phyloP scores from a whole-genome alignment of 1,284 basidiomycete genomes.

The Jaminaea rosea region DNA sequence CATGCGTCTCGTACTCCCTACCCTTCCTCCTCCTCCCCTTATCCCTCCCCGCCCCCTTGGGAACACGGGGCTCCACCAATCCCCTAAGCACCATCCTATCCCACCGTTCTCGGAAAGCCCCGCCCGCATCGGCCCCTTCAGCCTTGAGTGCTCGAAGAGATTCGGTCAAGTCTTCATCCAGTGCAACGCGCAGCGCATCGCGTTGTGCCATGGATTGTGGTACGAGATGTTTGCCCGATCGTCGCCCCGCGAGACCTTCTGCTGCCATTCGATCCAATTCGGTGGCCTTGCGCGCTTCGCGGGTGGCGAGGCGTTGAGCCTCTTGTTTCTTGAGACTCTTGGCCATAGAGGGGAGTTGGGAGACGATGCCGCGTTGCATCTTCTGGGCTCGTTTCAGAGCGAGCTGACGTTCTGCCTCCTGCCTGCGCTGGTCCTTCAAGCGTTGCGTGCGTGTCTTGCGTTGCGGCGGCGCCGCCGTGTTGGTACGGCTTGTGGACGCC shows the following conservation, averaged over 20 bases:
- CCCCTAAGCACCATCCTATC: constrained; percentile 4
- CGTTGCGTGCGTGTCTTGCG: constrained; percentile 8
- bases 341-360: background rate
- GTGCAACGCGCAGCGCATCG: constrained; percentile 2
- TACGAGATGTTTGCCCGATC: constrained; percentile 4
- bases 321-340: constrained; percentile 1
- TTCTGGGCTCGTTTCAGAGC: background rate
- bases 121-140: constrained; percentile 9
- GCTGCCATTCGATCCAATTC: background rate
- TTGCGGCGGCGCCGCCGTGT: background rate
- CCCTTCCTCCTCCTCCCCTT: constrained; percentile 1
- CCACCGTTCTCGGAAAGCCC: constrained; percentile 6
- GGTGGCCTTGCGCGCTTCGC: background rate
- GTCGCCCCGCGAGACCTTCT: background rate
- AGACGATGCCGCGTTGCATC: background rate
- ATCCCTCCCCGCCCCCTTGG: background rate
- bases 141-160: constrained; percentile 4
- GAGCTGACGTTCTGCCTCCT: background rate
- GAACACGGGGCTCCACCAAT: constrained; percentile 4
- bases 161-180: constrained; percentile 10
- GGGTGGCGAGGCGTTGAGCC: background rate
- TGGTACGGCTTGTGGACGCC: no score
- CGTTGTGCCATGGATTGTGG: background rate
- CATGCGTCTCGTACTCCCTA: constrained; percentile 9
- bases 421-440: background rate